Base-by-base conservation (phyloP, 78 protist genomes). In the Polysphondylium violaceum region DNA sequence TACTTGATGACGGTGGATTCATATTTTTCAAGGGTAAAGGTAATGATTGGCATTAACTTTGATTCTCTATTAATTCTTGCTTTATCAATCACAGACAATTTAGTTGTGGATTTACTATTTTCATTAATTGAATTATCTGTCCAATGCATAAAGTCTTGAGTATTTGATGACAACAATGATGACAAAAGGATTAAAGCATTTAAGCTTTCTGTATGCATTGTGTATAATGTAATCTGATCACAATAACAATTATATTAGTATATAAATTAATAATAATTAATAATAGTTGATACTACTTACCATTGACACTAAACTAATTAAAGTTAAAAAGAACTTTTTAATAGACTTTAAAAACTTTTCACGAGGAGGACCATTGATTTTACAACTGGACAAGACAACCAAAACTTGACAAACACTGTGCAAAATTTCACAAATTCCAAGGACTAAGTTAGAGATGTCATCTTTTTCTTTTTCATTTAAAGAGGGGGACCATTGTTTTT, bases 51-150 rank as follows among this genome's bases (percentile, higher is more conserved):
- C 5, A 83, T 14, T 12, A 83, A 36, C 63, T 83, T 83, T 0
- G 91, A 17, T 69, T 83, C 91, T 44, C 79, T 51, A 29, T 41
- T 35, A 23, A 56, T 36, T 74, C 71, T 74, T 56, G 23, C 27
- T 21, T 56, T 36, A 1, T 72, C 78, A 23, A n/a, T 14, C 19
- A 4, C 33, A 4, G 25, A 1, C 5, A 72, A 23, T 38, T 72
- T 50, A 23, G 16, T 50, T 14, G 31, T 33, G n/a, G 2, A 35
- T 6, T 1, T n/a, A 23, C 5, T 33, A 40, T 35, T 47, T 2
- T 6, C 3, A 38, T 21, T 23, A 7, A 19, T 31, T 5, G 21
- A 16, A 72, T 50, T 31, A 31, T 50, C 40, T 11, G 14, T 50
- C 78, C 78, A 72, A 9, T 16, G 43, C 9, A 51, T 14, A 36